Base-by-base conservation (phyloP, 139 green algal genomes). In the Trebouxia sp. region DNA sequence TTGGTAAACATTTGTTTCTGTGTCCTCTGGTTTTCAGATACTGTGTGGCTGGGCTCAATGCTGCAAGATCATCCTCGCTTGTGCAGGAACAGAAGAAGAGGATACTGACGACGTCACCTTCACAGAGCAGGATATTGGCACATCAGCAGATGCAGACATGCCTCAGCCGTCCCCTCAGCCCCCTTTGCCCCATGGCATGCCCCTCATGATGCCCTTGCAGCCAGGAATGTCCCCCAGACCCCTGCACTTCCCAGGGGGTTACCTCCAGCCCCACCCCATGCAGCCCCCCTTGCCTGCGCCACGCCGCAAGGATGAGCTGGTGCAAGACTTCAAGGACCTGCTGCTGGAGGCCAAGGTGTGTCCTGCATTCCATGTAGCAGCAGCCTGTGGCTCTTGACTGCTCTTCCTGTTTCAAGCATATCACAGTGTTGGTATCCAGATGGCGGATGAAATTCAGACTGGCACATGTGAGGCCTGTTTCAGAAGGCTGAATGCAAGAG, bases 321-420 rank as follows among this genome's bases (percentile, higher is more conserved):
- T 85, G 50, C 75, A 58, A 0, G 83, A 78, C 0, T 96, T 95
- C 83, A 88, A 90, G 76, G 85, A 87, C 45, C 88, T 96, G 74
- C 85, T 96, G 56, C 43, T 85, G 37, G 89, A 93, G 26, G 89
- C 87, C 80, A 87, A 85, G 69, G 86, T 94, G 53, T 83, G 89
- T 45, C n/a, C n/a, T n/a, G n/a, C n/a, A n/a, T n/a, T n/a, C n/a
- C n/a, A n/a, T n/a, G n/a, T n/a, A n/a, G n/a, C n/a, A n/a, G n/a
- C n/a, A n/a, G n/a, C n/a, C n/a, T n/a, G n/a, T n/a, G n/a, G n/a
- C n/a, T n/a, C n/a, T n/a, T n/a, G n/a, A n/a, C n/a, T n/a, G n/a
- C n/a, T n/a, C n/a, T n/a, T n/a, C n/a, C n/a, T n/a, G n/a, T n/a
- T n/a, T n/a, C n/a, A n/a, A n/a, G n/a, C n/a, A n/a, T n/a, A n/a